Conservation (phyloP, 163 green algal genomes). For the Chlamydomonas reinhardtii region DNA sequence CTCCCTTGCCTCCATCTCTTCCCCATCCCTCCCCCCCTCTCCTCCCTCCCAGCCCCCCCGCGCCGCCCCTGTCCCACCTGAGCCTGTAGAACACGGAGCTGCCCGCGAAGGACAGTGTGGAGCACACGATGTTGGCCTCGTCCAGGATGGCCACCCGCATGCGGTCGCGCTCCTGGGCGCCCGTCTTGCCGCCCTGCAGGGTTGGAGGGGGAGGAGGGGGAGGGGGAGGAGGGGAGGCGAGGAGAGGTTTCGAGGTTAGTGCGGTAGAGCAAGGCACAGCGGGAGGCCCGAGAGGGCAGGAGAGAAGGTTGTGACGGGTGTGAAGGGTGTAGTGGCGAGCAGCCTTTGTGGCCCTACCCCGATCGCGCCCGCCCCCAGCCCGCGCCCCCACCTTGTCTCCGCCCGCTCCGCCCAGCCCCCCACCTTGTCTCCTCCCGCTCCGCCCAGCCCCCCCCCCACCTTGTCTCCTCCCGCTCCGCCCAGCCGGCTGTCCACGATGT, state of each 20-base stretch:
- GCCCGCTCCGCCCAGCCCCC: too few relatives aligned
- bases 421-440: neutral
- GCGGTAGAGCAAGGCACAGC: too few relatives aligned
- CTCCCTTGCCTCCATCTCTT: neutral
- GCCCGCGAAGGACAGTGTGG: conserved; percentile 88
- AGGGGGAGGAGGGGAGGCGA: neutral
- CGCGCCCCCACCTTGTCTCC: too few relatives aligned
- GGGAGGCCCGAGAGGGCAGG: too few relatives aligned
- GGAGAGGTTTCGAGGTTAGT: too few relatives aligned
- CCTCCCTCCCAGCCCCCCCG: neutral
- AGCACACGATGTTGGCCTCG: conserved; percentile 92
- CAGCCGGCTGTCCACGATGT: conserved; percentile 77
- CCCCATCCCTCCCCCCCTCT: neutral
- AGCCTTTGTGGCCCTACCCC: too few relatives aligned
- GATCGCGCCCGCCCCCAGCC: too few relatives aligned
- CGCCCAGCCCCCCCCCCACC: neutral
- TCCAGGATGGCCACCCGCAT: conserved; percentile 87
- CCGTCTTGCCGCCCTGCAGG: conserved; percentile 13
- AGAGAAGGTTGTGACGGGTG: too few relatives aligned
- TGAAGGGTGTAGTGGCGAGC: too few relatives aligned
- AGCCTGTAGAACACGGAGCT: conserved; percentile 57
- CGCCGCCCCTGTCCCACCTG: neutral
- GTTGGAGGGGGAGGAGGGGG: neutral
- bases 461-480: conserved; percentile 41
- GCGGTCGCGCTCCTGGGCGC: conserved; percentile 76